phyloP scores from a whole-genome alignment of 495 filamentous ascomycete genomes.

The Evernia prunastri region DNA sequence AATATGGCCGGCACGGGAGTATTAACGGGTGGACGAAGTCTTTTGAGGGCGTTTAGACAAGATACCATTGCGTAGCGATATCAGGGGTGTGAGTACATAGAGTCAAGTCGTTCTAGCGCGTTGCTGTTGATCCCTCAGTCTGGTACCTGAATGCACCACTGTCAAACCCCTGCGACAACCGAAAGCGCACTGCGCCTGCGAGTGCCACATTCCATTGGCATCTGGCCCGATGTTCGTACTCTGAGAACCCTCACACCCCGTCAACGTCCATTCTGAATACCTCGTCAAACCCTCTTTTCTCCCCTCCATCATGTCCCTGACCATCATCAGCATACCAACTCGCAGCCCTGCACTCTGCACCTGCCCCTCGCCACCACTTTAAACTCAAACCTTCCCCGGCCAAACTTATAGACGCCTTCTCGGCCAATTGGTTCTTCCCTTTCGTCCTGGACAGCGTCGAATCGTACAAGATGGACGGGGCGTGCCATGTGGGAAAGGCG shows the following conservation, averaged over 20 bases:
- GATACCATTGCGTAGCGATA: conserved; percentile 2
- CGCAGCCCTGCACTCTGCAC: not conserved
- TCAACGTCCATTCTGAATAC: not conserved
- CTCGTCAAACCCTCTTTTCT: not conserved
- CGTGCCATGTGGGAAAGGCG: not conserved
- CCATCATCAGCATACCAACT: not conserved
- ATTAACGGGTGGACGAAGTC: not conserved
- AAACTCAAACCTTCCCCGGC: not conserved
- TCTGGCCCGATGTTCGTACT: not conserved
- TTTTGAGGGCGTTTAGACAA: not conserved
- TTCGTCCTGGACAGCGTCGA: not conserved
- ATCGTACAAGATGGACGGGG: not conserved
- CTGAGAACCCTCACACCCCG: not conserved
- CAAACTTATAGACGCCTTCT: not conserved
- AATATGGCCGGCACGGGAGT: not conserved
- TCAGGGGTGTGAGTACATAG: not conserved
- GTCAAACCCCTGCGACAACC: not conserved
- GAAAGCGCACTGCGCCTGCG: not conserved
- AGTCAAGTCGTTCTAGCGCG: not conserved
- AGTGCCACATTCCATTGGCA: not conserved
- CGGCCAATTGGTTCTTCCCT: not conserved
- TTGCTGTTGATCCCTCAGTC: no score
- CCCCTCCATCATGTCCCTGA: not conserved
- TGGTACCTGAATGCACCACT: no score
- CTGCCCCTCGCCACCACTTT: not conserved